These are phyloP conservation scores for Eucommia ulmoides DNA, from an alignment of 257 asterid genomes.

Conservation along the genomic window DNA sequence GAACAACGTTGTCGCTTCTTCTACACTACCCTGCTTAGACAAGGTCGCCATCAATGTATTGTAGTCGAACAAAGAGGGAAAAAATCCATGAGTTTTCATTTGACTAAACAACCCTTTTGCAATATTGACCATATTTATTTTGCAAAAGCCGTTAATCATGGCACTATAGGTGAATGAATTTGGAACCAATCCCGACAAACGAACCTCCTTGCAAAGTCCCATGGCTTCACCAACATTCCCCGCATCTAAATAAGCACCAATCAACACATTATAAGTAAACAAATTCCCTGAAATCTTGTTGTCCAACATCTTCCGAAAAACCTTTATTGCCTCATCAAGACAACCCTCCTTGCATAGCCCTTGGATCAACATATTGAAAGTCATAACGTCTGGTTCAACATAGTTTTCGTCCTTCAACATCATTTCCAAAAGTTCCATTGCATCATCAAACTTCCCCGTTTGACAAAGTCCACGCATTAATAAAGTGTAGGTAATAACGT, in stretches of 20 bases:
- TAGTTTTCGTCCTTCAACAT: constrained; percentile 26
- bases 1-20: constrained; percentile 48
- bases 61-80: constrained; percentile 37
- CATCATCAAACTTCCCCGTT: constrained; percentile 38
- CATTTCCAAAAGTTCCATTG: constrained; percentile 34
- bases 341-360: constrained; percentile 55
- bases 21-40: constrained; percentile 51
- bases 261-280: constrained; percentile 27
- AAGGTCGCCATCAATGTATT: constrained; percentile 50
- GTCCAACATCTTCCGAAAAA: constrained; percentile 32
- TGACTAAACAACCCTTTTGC: constrained; percentile 57
- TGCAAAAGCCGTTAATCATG: constrained; percentile 51
- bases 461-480: constrained; percentile 41
- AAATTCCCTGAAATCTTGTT: constrained; percentile 19
- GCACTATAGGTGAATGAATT: constrained; percentile 31
- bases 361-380: constrained; percentile 30
- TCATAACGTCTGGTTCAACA: constrained; percentile 42
- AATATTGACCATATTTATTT: constrained; percentile 27
- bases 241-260: constrained; percentile 45
- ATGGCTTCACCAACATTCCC: constrained; percentile 36
- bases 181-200: constrained; percentile 29
- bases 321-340: constrained; percentile 32
- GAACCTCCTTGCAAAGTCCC: constrained; percentile 37
- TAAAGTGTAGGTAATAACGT: constrained; percentile 41
- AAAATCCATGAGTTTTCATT: constrained; percentile 33